Base-by-base conservation (phyloP, 2,329 filamentous ascomycete genomes). In the Arthrobotrys sphaeroides region DNA sequence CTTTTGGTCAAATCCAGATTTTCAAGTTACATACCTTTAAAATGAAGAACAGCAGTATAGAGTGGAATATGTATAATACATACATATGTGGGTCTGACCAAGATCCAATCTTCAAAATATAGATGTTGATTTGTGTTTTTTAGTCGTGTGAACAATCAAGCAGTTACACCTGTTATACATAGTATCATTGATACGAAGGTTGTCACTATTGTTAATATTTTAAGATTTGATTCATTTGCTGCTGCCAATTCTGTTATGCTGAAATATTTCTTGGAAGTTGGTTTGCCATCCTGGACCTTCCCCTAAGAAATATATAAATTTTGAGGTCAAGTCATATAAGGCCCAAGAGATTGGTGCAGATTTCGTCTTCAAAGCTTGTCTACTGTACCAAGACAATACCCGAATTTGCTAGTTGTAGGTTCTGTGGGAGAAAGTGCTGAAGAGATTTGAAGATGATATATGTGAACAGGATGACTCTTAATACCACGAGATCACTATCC, bases 121-220 rank as follows among this genome's bases (percentile, higher is more conserved):
- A 53, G 49, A 13, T 10, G 5, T 49, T 49, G 43, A 28, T 24
- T 24, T 13, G 43, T 18, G 24, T 24, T 9, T 18, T 33, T 53
- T 31, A 53, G n/a, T 33, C 49, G 49, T 53, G 49, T 53, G 49
- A 53, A 53, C n/a, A 53, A 24, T 5, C 49, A 12, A 53, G 24
- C n/a, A 9, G 49, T 24, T 24, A 53, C 49, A 33, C 20, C 20
- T 18, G 49, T 9, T n/a, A 24, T 53, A 33, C 49, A 53, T 31
- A 31, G 13, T 1, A 53, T 24, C 24, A 53, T 53, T 24, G 49
- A 53, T 6, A 53, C 49, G 26, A 53, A 12, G n/a, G 49, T 12
- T 31, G 24, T 26, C 22, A 24, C 49, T 53, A 53, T 16, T 16
- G 49, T 26, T 10, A 16, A 16, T 53, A 4, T n/a, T 53, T 9